Evolutionary conservation across 1,284 basidiomycete genomes (phyloP).

Genomic region (Leccinum pallidistipes): DNA sequence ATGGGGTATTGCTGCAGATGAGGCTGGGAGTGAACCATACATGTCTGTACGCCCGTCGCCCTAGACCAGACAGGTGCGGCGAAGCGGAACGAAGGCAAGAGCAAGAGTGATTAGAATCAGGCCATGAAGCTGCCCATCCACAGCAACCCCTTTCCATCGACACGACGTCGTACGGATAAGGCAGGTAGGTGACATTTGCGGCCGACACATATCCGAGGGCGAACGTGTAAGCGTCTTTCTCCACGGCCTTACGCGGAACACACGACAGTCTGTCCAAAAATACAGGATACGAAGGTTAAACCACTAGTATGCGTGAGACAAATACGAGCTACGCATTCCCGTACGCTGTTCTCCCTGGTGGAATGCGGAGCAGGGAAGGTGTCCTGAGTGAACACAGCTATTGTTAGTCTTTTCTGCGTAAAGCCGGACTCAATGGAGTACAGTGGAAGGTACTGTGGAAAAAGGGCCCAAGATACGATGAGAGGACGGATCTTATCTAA

Average conservation of each 20-base stretch:
- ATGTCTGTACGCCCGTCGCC: constrained; percentile 6
- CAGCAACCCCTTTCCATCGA: constrained; percentile 25
- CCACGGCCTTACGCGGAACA: constrained; percentile 11
- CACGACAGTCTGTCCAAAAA: constrained; percentile 3
- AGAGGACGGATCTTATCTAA: constrained; percentile 19
- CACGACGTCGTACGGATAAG: constrained; percentile 15
- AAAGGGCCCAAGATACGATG: neutral
- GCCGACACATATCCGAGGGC: constrained; percentile 6
- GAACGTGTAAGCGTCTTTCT: constrained; percentile 1
- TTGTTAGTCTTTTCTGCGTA: constrained; percentile 15
- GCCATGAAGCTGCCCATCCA: constrained; percentile 17
- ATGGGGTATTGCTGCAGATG: neutral
- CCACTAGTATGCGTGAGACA: constrained; percentile 6
- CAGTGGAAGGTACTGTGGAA: neutral
- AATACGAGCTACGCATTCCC: constrained; percentile 5
- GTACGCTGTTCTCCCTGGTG: constrained; percentile 9
- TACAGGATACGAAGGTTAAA: constrained; percentile 1
- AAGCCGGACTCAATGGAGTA: constrained; percentile 1
- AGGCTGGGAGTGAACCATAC: constrained; percentile 3
- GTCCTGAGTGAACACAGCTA: constrained; percentile 16
- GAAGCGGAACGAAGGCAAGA: constrained; percentile 1
- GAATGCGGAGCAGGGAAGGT: constrained; percentile 16
- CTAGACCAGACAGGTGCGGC: constrained; percentile 14
- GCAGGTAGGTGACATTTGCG: constrained; percentile 2
- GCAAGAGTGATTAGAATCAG: constrained; percentile 9